Percentiles rank a stretch among this genome's conserved stretches.
Conservation (phyloP, 352 stramenopile genomes). For the Halophytophthora batemanensis region DNA sequence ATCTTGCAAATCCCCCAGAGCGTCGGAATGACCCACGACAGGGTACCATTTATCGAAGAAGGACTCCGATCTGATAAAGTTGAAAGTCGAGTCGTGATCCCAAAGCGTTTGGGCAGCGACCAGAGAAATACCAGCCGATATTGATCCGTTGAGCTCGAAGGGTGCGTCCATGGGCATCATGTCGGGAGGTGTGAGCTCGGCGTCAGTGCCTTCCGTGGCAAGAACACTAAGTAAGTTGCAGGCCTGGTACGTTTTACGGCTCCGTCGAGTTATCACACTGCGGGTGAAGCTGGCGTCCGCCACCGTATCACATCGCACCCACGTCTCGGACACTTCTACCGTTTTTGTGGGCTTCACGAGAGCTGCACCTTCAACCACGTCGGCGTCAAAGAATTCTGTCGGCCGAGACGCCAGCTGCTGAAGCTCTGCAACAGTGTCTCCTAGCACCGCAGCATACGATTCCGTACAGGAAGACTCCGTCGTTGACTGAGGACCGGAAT, state of each 20-base stretch:
- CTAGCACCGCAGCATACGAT: conserved; percentile 29
- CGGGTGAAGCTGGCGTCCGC: conserved; percentile 20
- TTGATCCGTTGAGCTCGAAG: conserved; percentile 57
- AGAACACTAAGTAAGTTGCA: conserved; percentile 57
- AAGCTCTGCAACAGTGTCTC: conserved; percentile 33
- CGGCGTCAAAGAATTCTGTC: conserved; percentile 36
- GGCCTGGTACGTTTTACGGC: conserved; percentile 30
- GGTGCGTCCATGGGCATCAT: conserved; percentile 30
- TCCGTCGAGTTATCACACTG: conserved; percentile 26
- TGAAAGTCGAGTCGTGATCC: conserved; percentile 26
- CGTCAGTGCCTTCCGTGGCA: too few species aligned
- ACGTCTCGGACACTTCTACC: conserved; percentile 35
- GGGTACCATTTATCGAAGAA: conserved; percentile 55
- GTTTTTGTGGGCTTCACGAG: conserved; percentile 35
- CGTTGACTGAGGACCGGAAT: conserved; percentile 13
- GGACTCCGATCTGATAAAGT: conserved; percentile 29
- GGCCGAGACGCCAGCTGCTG: conserved; percentile 43
- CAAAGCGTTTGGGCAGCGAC: conserved; percentile 34
- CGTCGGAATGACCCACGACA: conserved; percentile 25
- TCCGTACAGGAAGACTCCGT: conserved; percentile 25
- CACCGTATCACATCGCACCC: conserved; percentile 27
- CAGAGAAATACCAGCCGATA: conserved; percentile 26
- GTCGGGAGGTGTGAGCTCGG: conserved; percentile 11
- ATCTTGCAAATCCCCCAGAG: conserved; percentile 15
- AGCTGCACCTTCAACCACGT: conserved; percentile 44